Base-by-base conservation (phyloP, 2,329 filamentous ascomycete genomes). In the Plectosphaerella cucumerina region DNA sequence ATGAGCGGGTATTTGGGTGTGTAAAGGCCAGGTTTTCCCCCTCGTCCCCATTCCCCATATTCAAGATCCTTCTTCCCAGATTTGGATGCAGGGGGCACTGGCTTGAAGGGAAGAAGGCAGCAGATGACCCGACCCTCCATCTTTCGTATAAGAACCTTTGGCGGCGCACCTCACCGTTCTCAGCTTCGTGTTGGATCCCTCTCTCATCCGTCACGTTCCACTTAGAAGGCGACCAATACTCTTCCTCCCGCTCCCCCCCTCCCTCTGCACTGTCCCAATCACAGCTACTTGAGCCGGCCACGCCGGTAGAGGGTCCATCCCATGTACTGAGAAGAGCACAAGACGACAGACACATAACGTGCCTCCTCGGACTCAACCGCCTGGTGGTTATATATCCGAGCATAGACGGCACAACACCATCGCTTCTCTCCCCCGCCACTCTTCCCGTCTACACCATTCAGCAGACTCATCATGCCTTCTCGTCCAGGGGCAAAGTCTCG, bases 381-480 rank as follows among this genome's bases (percentile, higher is more conserved):
- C 20, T 39, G 20, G 35, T 12, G 23, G 43, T 45, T 33, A 22
- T 45, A 45, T 45, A 45, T 45, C 43, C 48, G 17, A 39, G n/a
- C n/a, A n/a, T 33, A 20, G 20, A 23, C 48, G 21, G 11, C n/a
- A 15, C 42, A 46, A 11, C 23, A 52, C 34, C 18, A 39, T 34
- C n/a, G 15, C 15, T 26, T 33, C 14, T 14, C 41, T 6, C 15
- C 35, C 14, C 33, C 14, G n/a, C 21, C 18, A 37, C 11, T 31
- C 3, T 37, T 20, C 14, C 21, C 23, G 31, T 44, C 6, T 31
- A 31, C 26, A 31, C 3, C 26, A 23, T 9, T 48, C 21, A 33
- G 26, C 31, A 48, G n/a, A 46, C n/a, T n/a, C 50, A 57, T 35
- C 50, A 74, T 76, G 73, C 63, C 70, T 50, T 59, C 64, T 33